phyloP scores from a whole-genome alignment of 345 rosid genomes.

The Eucalyptus leucophloia region DNA sequence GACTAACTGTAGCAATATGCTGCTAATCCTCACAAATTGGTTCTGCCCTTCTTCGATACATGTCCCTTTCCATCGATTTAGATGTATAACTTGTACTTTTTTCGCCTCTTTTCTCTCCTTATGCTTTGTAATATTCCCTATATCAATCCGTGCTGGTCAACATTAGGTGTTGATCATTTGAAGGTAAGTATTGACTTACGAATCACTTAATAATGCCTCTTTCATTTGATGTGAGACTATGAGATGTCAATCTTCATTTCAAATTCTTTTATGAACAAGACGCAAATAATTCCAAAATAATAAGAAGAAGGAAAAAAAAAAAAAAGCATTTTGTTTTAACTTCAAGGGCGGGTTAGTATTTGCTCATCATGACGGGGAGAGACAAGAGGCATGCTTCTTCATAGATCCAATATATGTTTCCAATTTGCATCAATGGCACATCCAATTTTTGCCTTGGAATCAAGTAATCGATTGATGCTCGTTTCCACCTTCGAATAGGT shows the following conservation, averaged over 20 bases:
- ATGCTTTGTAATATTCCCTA: background rate
- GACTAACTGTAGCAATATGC: background rate
- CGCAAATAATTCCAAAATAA: no score
- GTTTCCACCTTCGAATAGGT: background rate
- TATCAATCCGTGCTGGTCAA: background rate
- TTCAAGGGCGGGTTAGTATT: background rate
- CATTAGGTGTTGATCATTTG: background rate
- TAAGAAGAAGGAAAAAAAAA: background rate
- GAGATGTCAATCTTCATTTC: background rate
- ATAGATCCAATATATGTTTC: background rate
- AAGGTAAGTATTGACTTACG: background rate
- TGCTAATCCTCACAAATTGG: no score
- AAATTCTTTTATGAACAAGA: no score
- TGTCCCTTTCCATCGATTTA: no score
- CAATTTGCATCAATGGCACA: background rate
- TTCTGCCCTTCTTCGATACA: no score
- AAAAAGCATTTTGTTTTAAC: no score
- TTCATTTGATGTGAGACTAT: background rate
- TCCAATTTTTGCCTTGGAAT: background rate
- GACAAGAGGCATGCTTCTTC: background rate
- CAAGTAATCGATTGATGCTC: background rate
- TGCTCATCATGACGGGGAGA: background rate
- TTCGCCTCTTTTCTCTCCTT: background rate
- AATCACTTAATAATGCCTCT: background rate
- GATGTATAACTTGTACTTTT: no score